These are phyloP conservation scores for Anthostomella pinea DNA, from an alignment of 2,329 filamentous ascomycete genomes.

Conservation along the genomic window DNA sequence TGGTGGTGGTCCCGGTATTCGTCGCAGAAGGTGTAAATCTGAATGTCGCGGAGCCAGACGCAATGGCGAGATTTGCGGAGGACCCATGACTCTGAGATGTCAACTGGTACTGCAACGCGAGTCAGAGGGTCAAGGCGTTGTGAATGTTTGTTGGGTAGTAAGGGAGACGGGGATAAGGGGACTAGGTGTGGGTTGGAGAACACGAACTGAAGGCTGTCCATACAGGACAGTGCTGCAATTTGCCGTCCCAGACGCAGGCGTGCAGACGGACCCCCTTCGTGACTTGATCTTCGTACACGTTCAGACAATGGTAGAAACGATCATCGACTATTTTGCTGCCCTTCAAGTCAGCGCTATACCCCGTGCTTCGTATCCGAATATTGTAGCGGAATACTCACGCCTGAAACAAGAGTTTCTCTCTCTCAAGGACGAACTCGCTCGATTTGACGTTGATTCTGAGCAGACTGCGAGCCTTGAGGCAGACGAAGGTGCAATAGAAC, in stretches of 20 bases:
- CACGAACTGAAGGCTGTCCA: slow-evolving; percentile 62
- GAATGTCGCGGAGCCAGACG: slow-evolving; percentile 52
- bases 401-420: slow-evolving; percentile 53
- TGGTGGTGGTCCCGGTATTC: slow-evolving; percentile 52
- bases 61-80: slow-evolving; percentile 44
- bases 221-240: slow-evolving; percentile 52
- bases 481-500: slow-evolving; percentile 56
- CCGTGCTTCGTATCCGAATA: neutral
- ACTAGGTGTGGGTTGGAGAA: neutral
- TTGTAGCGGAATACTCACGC: slow-evolving; percentile 41
- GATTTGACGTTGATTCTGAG: slow-evolving; percentile 43
- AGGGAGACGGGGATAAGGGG: neutral
- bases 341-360: slow-evolving; percentile 1
- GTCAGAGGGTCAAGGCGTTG: neutral
- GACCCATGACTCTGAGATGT: slow-evolving; percentile 47
- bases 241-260: slow-evolving; percentile 53
- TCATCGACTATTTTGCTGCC: slow-evolving; percentile 56
- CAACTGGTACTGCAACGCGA: slow-evolving; percentile 46
- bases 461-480: slow-evolving; percentile 51
- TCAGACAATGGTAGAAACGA: slow-evolving; percentile 49
- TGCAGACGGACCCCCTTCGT: slow-evolving; percentile 53
- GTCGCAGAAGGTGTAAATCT: slow-evolving; percentile 59
- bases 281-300: slow-evolving; percentile 50
- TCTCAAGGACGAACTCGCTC: slow-evolving; percentile 44
- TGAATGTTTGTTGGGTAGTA: neutral